Conservation (phyloP, 257 asterid species). For the Petrea volubilis region DNA sequence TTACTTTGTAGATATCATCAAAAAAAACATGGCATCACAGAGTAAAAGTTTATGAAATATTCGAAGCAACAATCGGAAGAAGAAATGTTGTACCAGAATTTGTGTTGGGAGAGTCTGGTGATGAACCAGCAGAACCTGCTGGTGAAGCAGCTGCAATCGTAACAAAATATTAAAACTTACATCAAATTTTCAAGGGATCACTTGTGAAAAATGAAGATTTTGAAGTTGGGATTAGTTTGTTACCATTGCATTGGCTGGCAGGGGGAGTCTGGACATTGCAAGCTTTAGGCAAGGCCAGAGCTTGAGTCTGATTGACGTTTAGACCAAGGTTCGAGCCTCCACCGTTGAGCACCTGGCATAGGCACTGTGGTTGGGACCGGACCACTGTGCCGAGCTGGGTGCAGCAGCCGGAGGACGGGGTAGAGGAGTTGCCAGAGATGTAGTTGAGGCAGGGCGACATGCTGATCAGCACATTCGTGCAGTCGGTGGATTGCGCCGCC, state of each 20-base stretch:
- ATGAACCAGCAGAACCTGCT: conserved; percentile 49
- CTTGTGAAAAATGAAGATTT: not conserved
- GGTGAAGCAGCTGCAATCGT: conserved; percentile 44
- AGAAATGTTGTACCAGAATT: conserved; percentile 23
- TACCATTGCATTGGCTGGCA: conserved; percentile 63
- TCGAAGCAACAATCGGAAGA: not conserved
- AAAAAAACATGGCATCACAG: not conserved
- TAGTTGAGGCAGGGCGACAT: conserved; percentile 86
- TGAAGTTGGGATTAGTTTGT: not conserved
- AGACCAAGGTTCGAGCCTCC: conserved; percentile 64
- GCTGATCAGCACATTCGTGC: conserved; percentile 76
- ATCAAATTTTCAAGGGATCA: not conserved
- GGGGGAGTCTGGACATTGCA: conserved; percentile 78
- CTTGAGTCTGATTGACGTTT: conserved; percentile 74
- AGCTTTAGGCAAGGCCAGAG: conserved; percentile 63
- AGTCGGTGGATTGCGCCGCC: conserved; percentile 56
- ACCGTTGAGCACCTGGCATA: conserved; percentile 72
- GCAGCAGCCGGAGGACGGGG: conserved; percentile 69
- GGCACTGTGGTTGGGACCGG: conserved; percentile 60
- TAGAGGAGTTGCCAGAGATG: conserved; percentile 65
- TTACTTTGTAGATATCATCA: not conserved
- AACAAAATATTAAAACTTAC: not conserved
- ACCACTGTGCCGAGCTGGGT: conserved; percentile 66
- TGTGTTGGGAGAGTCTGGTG: conserved; percentile 49
- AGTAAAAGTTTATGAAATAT: not conserved